Evolutionary conservation across 1,284 basidiomycete species (phyloP), one percentile per base, ranked within the genome.

Genomic region (Puccinia coronata): DNA sequence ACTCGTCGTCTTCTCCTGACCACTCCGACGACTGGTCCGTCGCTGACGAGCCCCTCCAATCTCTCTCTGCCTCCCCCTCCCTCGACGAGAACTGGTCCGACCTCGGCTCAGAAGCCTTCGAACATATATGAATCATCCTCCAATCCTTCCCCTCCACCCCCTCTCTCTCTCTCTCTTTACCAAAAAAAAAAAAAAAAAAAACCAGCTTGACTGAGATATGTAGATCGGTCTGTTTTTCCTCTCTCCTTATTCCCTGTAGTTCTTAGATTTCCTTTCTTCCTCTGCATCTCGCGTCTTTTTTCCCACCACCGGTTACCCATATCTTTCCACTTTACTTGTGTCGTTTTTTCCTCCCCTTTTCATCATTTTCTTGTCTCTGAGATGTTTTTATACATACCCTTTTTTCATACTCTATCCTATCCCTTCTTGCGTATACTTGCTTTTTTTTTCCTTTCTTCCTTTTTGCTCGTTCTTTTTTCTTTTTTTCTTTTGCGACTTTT

Each of bases 81-180:
- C 47, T 72, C n/a, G 70, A 72, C n/a, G 70, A 12, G 23, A 53
- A 41, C 70, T 72, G 70, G 70, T 72, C 70, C 18, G 49, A 72
- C 28, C 34, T 72, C 3, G 70, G 70, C 70, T 36, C 70, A 8
- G 70, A 72, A 4, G 34, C 49, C 49, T 72, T 72, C 43, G 70
- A 72, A 53, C 53, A 20, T 23, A 53, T 72, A 34, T 72, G 41
- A 67, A n/a, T n/a, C 8, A 12, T 41, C 57, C 28, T 59, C 57
- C 34, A 14, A 1, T 14, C 12, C 28, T 16, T 16, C 11, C 36
- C 61, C 34, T 63, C 14, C 25, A 12, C 11, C 55, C 61, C 28
- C 36, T 18, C 31, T 36, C 8, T 36, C 25, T 31, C 31, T 20
- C 31, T 61, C 31, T 20, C 18, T 28, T 5, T 57, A 5, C 31